A percentile compares a stretch with the other conserved stretches of the same genome.
Conservation (phyloP, 169 alveolate genomes). For the Plasmodium knowlesi region DNA sequence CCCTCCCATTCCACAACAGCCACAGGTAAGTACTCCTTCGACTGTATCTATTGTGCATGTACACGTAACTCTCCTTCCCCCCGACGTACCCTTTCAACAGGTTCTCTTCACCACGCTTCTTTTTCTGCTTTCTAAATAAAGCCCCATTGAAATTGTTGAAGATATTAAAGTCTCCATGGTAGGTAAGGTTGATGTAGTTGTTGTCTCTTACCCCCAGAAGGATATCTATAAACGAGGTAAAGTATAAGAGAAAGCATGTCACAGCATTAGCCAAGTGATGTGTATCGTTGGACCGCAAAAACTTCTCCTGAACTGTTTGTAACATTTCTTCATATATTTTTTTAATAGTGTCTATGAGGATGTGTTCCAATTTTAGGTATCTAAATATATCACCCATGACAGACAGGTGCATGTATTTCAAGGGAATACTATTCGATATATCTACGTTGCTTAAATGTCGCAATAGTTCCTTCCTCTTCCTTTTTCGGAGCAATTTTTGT, state of each 20-base stretch:
- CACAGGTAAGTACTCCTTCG: constrained; percentile 3
- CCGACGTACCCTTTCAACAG: neutral
- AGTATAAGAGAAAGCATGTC: constrained; percentile 26
- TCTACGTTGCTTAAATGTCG: neutral
- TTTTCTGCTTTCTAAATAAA: constrained; percentile 1
- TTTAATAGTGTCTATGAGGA: constrained; percentile 16
- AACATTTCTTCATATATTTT: constrained; percentile 49
- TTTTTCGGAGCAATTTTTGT: neutral
- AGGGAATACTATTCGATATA: constrained; percentile 32
- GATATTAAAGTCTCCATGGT: neutral
- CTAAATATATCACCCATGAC: constrained; percentile 41
- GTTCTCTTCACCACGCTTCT: neutral
- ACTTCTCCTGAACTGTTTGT: constrained; percentile 2
- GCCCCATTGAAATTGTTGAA: constrained; percentile 39
- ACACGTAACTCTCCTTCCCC: neutral
- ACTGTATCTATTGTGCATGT: neutral
- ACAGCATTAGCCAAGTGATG: constrained; percentile 3
- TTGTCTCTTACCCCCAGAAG: constrained; percentile 32
- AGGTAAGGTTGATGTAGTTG: constrained; percentile 11
- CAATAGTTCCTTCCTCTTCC: constrained; percentile 19
- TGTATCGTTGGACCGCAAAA: constrained; percentile 5
- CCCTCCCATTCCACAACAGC: neutral
- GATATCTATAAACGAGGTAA: constrained; percentile 41
- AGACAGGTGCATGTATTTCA: constrained; percentile 66
- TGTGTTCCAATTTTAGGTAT: constrained; percentile 37